Percentiles rank a stretch among this genome's conserved stretches.
Conservation (phyloP, 768 basidiomycete genomes). For the Boletus rubroflammeus region DNA sequence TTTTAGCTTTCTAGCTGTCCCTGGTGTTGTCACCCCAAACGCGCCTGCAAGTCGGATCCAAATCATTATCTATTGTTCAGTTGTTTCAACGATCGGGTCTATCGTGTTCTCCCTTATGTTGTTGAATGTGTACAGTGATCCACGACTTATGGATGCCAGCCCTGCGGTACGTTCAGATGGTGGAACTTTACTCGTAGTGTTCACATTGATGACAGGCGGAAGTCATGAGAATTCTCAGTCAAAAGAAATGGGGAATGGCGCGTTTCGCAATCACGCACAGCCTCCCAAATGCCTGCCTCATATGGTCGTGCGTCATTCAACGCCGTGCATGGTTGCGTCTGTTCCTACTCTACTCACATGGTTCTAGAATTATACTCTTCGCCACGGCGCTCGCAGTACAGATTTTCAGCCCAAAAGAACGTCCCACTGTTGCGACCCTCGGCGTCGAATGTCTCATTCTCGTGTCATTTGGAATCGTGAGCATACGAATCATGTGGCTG, state of each 20-base stretch:
- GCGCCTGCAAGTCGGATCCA: background rate
- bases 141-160: background rate
- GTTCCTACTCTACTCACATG: background rate
- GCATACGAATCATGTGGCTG: background rate
- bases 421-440: background rate
- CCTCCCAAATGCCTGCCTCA: slow-evolving; percentile 10
- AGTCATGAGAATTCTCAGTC: slow-evolving; percentile 1
- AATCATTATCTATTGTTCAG: slow-evolving; percentile 13
- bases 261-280: slow-evolving; percentile 15
- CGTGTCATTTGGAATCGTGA: background rate
- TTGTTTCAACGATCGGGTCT: slow-evolving; percentile 8
- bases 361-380: slow-evolving; percentile 9
- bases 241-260: slow-evolving; percentile 1
- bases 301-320: slow-evolving; percentile 14
- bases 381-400: slow-evolving; percentile 4
- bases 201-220: background rate
- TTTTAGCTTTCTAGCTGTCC: slow-evolving; percentile 15
- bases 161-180: slow-evolving; percentile 2
- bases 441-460: slow-evolving; percentile 9
- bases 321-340: background rate
- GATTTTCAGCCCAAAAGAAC: slow-evolving; percentile 6
- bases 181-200: background rate
- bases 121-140: slow-evolving; percentile 11
- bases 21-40: background rate
- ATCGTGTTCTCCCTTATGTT: slow-evolving; percentile 11